Conservation (phyloP, 345 rosid genomes). For the Arabis alpina region DNA sequence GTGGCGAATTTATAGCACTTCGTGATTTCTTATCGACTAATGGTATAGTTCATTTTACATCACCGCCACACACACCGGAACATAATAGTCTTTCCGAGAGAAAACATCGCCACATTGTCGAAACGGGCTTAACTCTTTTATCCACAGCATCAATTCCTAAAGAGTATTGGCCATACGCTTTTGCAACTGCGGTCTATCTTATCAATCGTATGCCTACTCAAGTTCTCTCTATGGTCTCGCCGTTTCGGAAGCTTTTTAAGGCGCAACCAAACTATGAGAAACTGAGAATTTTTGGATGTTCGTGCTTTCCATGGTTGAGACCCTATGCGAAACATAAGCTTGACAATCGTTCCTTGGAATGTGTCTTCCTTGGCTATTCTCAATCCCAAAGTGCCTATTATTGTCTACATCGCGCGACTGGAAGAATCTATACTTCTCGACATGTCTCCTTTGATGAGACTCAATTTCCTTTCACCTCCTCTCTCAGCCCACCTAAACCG, state of each 20-base stretch:
- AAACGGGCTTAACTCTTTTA: not conserved
- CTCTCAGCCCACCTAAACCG: no score
- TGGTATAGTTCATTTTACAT: not conserved
- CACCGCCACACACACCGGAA: not conserved
- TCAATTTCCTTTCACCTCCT: no score
- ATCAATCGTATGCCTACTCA: not conserved
- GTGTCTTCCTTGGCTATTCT: not conserved
- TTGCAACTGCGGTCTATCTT: not conserved
- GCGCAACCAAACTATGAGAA: not conserved
- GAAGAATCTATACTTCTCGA: no score
- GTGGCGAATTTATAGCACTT: not conserved
- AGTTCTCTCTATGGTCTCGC: not conserved
- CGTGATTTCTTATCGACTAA: not conserved
- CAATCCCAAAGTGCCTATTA: not conserved
- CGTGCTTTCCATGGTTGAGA: not conserved
- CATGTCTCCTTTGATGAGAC: no score
- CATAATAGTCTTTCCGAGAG: not conserved
- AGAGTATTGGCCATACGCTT: not conserved
- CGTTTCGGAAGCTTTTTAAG: not conserved
- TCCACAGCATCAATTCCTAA: not conserved
- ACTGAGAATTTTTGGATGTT: no score
- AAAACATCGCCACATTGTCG: not conserved
- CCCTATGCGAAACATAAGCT: not conserved
- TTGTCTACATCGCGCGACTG: no score
- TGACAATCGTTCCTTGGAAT: not conserved